Evolutionary conservation across 805 yeast genomes (phyloP), one percentile per base, ranked within the genome.

Genomic region (Wickerhamiella parazyma): DNA sequence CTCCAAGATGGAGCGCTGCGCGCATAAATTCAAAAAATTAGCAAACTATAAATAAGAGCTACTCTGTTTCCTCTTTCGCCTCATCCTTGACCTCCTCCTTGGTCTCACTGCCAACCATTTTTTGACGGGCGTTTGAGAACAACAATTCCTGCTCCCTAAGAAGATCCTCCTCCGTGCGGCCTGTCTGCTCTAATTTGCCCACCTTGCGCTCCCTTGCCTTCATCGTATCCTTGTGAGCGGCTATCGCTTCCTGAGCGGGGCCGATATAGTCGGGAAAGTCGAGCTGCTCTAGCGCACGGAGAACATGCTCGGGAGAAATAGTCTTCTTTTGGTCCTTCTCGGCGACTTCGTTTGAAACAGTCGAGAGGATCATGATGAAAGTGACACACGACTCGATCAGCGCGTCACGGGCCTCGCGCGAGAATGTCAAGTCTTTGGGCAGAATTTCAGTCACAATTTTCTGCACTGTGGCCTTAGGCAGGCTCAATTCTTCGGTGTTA

Each of bases 281-380:
- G 44, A 91, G 68, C 55, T 82, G 94, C 48, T 75, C 78, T 36
- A 91, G 65, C 0, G 97, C 96, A 55, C 79, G 81, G 49, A 89
- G 72, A 31, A 91, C 96, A 59, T 91, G 98, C 59, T 91, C 98
- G 1, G 94, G 80, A 0, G 95, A 94, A 36, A 91, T 91, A 2
- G 98, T 91, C 63, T 91, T 91, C 62, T 91, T 91, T 43, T 93
- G 77, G 59, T 91, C 98, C 54, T 80, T 81, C 54, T 91, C 97
- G 1, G 97, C 97, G 51, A 91, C 86, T 49, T 91, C 97, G 55
- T 89, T 87, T 45, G 89, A 80, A 63, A 86, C 94, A 2, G 94
- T 84, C 9, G 95, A 81, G 35, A 89, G 67, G 47, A 89, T 84
- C 94, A 91, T 89, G 48, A 91, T 80, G 60, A 91, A 89, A 63